Conservation (phyloP, 73 alveolate genomes). For the Stentor roeselii region DNA sequence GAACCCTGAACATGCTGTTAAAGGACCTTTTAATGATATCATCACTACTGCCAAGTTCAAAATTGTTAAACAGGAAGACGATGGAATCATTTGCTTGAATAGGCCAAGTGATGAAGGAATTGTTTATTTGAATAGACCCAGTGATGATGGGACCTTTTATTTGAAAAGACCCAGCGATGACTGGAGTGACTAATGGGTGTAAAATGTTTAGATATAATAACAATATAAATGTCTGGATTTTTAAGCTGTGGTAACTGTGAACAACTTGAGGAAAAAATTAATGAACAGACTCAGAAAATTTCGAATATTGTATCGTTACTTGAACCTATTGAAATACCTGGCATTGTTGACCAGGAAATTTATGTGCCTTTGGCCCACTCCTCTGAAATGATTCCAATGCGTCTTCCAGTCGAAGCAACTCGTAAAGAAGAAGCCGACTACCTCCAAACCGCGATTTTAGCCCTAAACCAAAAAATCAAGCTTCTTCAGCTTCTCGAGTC, state of each 20-base stretch:
- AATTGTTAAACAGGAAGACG: neutral
- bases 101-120: neutral
- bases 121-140: no score
- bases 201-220: neutral
- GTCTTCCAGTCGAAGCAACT: neutral
- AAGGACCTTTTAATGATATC: conserved; percentile 14
- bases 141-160: no score
- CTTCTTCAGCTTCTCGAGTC: neutral
- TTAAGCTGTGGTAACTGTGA: neutral
- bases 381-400: neutral
- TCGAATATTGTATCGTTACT: neutral
- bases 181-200: no score
- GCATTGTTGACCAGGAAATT: neutral
- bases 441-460: neutral
- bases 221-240: neutral
- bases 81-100: neutral
- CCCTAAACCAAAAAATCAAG: conserved; percentile 16
- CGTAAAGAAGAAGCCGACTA: conserved; percentile 19
- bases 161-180: no score
- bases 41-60: conserved; percentile 4
- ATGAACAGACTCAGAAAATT: neutral
- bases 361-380: conserved; percentile 5
- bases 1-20: conserved; percentile 17
- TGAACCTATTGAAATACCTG: conserved; percentile 18
- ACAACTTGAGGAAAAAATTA: neutral